Base-by-base conservation (phyloP, 1,139 yeast genomes). In the Yamadazyma atmosphaerica region DNA sequence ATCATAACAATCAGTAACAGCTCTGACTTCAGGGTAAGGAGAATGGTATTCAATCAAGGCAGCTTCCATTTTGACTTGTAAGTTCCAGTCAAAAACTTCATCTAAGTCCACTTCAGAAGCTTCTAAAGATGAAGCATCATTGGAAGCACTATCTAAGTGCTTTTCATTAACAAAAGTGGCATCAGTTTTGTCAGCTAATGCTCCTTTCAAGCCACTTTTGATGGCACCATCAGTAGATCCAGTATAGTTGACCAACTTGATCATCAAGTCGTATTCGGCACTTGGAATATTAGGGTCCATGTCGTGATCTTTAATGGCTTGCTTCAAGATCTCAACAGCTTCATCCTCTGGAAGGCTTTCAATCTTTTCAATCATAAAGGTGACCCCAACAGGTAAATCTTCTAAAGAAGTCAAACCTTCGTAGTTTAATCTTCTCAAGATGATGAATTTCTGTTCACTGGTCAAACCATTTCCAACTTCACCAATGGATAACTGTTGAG, bases 1-100 rank as follows among this genome's bases (percentile, higher is more conserved):
- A 51, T 80, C 85, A 34, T 55, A 59, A 10, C 82, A 78, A 34
- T 72, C 74, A 15, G 79, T 65, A 18, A 79, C 75, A 3, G 86
- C 67, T 45, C 87, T 67, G 2, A 82, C 85, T 54, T 81, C 86
- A 3, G 83, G 79, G 52, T 82, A 82, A 1, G 85, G 83, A 1
- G 86, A 80, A 56, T 73, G 75, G 52, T 64, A 79, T 34, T 73
- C 64, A 37, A 75, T 60, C 36, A 81, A 56, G 8, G 69, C 72
- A 1, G 82, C 83, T 39, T 68, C 68, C 30, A 72, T 51, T 41
- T 61, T 64, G 2, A 55, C 54, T 42, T 63, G 63, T 31, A 72
- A 56, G 12, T 51, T 54, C 56, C 67, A 64, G 23, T 63, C 56
- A 35, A 39, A 33, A 9, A 45, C 19, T n/a, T 29, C 29, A 17